Evolutionary conservation across 2,329 filamentous ascomycete species (phyloP).

Genomic region (Aspergillus tanneri): DNA sequence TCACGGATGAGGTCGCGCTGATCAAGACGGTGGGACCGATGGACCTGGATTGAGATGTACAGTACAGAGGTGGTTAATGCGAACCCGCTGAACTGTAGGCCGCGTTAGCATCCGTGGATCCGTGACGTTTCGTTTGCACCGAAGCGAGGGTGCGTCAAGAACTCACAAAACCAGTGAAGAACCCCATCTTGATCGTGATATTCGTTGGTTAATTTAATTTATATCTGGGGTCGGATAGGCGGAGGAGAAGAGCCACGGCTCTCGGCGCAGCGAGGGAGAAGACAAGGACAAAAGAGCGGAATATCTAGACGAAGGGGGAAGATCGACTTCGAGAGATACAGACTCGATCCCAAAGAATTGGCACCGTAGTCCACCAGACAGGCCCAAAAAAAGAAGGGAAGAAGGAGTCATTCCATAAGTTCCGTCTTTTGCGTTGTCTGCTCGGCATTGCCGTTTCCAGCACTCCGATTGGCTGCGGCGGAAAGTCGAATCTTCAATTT

Average conservation of each 20-base stretch:
- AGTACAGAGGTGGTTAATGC: conserved; percentile 71
- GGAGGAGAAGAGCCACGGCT: neutral
- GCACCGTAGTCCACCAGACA: no score
- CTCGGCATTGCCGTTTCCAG: conserved; percentile 2
- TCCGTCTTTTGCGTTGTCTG: no score
- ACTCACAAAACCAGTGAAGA: conserved; percentile 63
- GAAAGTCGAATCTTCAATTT: conserved; percentile 34
- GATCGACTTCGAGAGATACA: no score
- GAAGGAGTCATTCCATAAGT: neutral
- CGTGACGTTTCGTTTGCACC: neutral
- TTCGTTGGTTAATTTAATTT: no score
- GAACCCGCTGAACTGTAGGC: conserved; percentile 66
- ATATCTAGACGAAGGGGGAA: no score
- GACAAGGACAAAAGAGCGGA: no score
- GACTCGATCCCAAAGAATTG: no score
- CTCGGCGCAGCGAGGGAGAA: no score
- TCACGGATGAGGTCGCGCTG: conserved; percentile 47
- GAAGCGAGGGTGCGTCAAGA: neutral
- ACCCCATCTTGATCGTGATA: conserved; percentile 16
- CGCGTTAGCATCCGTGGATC: conserved; percentile 5
- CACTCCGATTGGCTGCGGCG: conserved; percentile 37
- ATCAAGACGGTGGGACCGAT: conserved; percentile 64
- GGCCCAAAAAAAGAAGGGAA: neutral
- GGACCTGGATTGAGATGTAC: conserved; percentile 69
- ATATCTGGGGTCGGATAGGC: no score